Evolutionary conservation across 495 filamentous ascomycete genomes (phyloP).

Genomic region (Tuber borchii): DNA sequence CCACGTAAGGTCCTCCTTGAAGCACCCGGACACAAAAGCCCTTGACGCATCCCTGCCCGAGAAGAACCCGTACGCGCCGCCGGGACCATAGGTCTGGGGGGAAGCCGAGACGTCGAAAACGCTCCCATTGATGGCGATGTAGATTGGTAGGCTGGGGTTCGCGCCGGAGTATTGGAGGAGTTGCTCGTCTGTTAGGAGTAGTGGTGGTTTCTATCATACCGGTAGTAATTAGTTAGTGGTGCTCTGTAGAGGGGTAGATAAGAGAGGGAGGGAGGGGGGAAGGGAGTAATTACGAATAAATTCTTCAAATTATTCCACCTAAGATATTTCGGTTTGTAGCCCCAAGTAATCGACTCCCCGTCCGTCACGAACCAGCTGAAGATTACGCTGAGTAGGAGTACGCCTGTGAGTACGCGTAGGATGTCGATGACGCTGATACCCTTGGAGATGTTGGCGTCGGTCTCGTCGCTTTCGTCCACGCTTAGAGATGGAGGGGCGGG

Average conservation of each 20-base stretch:
- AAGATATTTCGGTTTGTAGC: slow-evolving; percentile 64
- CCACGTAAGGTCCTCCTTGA: slow-evolving; percentile 70
- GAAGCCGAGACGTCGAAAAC: slow-evolving; percentile 88
- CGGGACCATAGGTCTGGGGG: slow-evolving; percentile 74
- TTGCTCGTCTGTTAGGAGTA: slow-evolving; percentile 61
- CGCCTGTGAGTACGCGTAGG: slow-evolving; percentile 62
- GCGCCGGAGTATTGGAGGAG: slow-evolving; percentile 72
- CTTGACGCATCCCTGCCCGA: slow-evolving; percentile 79
- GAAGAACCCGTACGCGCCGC: slow-evolving; percentile 82
- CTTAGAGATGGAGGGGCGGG: background rate
- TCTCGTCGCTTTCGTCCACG: slow-evolving; percentile 44
- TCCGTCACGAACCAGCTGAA: slow-evolving; percentile 75
- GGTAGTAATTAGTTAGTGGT: too few species aligned
- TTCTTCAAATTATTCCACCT: slow-evolving; percentile 55
- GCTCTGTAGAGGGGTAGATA: too few species aligned
- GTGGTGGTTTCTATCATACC: slow-evolving; percentile 39
- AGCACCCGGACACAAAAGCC: slow-evolving; percentile 95
- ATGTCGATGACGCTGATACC: slow-evolving; percentile 62
- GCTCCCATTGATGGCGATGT: slow-evolving; percentile 84
- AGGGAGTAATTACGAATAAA: slow-evolving; percentile 52
- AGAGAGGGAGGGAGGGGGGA: too few species aligned
- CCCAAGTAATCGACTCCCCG: slow-evolving; percentile 61
- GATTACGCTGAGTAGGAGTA: slow-evolving; percentile 60
- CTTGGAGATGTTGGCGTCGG: slow-evolving; percentile 43
- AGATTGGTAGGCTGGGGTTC: slow-evolving; percentile 68